These are phyloP conservation scores for Vishniacozyma victoriae DNA, from an alignment of 768 basidiomycete genomes.

Conservation along the genomic window DNA sequence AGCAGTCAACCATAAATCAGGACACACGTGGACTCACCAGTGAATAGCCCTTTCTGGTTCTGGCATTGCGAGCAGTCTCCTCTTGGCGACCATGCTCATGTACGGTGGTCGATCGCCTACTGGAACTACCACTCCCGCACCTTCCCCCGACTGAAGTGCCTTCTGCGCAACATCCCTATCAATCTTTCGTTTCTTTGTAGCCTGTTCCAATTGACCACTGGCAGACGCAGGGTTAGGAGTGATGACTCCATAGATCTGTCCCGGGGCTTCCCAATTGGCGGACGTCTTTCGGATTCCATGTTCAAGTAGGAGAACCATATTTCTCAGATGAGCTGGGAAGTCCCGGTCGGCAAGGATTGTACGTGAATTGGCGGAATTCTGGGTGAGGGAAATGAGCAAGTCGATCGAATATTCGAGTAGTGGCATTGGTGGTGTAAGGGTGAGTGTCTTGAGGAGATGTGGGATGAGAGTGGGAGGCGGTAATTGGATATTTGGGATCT, in stretches of 20 bases:
- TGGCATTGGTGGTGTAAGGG: slow-evolving; percentile 47
- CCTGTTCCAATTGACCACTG: slow-evolving; percentile 10
- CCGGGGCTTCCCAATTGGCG: slow-evolving; percentile 5
- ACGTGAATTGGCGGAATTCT: neutral
- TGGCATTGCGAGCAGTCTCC: slow-evolving; percentile 25
- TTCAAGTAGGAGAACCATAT: slow-evolving; percentile 19
- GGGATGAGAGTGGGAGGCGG: slow-evolving; percentile 22
- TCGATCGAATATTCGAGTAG: slow-evolving; percentile 64
- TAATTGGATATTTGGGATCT: slow-evolving; percentile 8
- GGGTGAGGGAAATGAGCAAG: slow-evolving; percentile 60
- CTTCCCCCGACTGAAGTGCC: slow-evolving; percentile 19
- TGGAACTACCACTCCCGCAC: slow-evolving; percentile 9
- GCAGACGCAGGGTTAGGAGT: slow-evolving; percentile 26
- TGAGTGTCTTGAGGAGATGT: slow-evolving; percentile 30
- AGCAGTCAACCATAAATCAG: neutral
- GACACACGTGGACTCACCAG: slow-evolving; percentile 38
- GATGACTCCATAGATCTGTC: slow-evolving; percentile 1
- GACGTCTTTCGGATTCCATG: slow-evolving; percentile 5
- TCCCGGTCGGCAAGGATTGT: slow-evolving; percentile 50
- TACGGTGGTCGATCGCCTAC: slow-evolving; percentile 28
- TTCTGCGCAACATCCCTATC: slow-evolving; percentile 26
- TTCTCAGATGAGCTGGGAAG: slow-evolving; percentile 24
- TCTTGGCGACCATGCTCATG: slow-evolving; percentile 8
- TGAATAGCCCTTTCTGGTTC: slow-evolving; percentile 35
- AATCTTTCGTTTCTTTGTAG: slow-evolving; percentile 12